Percentiles rank a stretch among this genome's conserved stretches.
These are phyloP conservation scores for Heterotrichella gracilis DNA, from an alignment of 352 stramenopile species.

Conservation along the genomic window DNA sequence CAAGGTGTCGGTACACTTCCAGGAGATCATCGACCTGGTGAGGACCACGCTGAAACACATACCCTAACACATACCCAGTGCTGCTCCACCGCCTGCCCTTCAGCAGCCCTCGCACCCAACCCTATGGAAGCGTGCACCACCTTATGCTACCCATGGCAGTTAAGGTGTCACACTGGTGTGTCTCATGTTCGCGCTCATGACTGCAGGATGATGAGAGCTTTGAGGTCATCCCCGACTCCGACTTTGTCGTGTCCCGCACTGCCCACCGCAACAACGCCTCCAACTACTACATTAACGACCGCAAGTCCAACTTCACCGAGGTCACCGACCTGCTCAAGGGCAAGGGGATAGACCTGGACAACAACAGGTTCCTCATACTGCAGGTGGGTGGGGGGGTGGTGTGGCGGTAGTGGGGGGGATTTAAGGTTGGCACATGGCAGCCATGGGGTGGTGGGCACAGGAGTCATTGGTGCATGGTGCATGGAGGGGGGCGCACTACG, in stretches of 20 bases:
- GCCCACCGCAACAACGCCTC: slow-evolving; percentile 65
- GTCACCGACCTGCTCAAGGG: slow-evolving; percentile 38
- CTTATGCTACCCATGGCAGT: no score
- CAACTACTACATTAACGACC: slow-evolving; percentile 77
- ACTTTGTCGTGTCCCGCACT: slow-evolving; percentile 56
- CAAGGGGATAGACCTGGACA: slow-evolving; percentile 90
- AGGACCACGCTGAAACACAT: slow-evolving; percentile 30
- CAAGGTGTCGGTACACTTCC: slow-evolving; percentile 78
- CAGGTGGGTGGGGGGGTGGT: no score
- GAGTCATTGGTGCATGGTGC: no score
- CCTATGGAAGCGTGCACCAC: no score
- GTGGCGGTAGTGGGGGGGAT: no score
- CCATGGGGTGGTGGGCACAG: no score
- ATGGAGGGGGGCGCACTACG: no score
- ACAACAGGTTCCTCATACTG: slow-evolving; percentile 96
- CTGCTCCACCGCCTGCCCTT: no score
- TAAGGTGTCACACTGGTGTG: no score
- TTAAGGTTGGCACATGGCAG: no score
- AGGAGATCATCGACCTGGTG: slow-evolving; percentile 63
- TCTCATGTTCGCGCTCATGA: not conserved
- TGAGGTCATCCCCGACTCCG: slow-evolving; percentile 45
- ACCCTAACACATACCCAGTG: no score
- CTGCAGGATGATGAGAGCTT: slow-evolving; percentile 23
- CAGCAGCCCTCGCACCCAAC: no score
- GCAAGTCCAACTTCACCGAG: slow-evolving; percentile 55